A percentile compares a stretch with the other conserved stretches of the same genome.
These are phyloP conservation scores for Scedosporium aurantiacum DNA, from an alignment of 2,329 filamentous ascomycete species.

Conservation along the genomic window DNA sequence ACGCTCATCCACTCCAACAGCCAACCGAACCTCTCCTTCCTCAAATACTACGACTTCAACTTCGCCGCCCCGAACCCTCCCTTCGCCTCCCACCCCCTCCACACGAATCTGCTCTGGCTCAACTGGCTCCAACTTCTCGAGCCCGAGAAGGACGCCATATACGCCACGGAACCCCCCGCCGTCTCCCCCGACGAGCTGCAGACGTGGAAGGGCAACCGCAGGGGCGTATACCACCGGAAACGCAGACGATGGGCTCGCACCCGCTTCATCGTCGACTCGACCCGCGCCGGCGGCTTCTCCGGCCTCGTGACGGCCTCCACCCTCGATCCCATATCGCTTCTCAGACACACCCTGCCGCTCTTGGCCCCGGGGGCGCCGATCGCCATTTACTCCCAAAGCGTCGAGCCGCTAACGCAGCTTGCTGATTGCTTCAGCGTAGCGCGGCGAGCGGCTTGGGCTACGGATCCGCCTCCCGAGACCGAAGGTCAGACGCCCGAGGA, in stretches of 20 bases:
- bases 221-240: constrained; percentile 82
- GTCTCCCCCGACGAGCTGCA: constrained; percentile 51
- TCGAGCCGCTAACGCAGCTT: constrained; percentile 68
- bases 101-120: constrained; percentile 68
- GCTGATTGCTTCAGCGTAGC: constrained; percentile 78
- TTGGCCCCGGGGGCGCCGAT: constrained; percentile 74
- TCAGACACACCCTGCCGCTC: constrained; percentile 67
- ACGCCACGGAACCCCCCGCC: constrained; percentile 51
- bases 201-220: constrained; percentile 68
- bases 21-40: constrained; percentile 75
- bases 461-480: constrained; percentile 35
- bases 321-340: constrained; percentile 69
- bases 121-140: constrained; percentile 87
- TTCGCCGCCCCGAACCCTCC: constrained; percentile 47
- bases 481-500: constrained; percentile 34
- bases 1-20: constrained; percentile 72
- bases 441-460: constrained; percentile 64
- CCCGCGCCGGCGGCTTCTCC: constrained; percentile 66
- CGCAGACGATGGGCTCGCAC: constrained; percentile 68
- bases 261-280: constrained; percentile 61
- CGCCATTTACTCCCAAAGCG: constrained; percentile 70
- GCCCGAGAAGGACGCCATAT: constrained; percentile 64
- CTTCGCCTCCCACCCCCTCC: constrained; percentile 62
- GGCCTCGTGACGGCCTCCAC: constrained; percentile 71
- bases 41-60: constrained; percentile 87